Conservation (phyloP, 2,329 filamentous ascomycete species). For the Trichoderma atroviride region DNA sequence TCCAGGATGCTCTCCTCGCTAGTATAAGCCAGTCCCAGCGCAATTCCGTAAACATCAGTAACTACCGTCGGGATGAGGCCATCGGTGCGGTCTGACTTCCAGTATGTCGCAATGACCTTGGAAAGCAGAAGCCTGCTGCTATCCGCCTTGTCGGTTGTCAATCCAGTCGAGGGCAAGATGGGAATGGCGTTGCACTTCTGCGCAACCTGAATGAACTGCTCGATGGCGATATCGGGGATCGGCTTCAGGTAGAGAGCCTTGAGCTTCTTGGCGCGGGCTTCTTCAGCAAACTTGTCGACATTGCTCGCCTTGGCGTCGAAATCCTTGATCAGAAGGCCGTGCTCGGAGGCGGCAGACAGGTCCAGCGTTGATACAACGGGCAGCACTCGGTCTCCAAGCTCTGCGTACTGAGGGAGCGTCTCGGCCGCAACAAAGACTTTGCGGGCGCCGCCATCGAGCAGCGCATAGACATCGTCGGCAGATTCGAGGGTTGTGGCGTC, state of each 20-base stretch:
- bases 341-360: conserved; percentile 49
- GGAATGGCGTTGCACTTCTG: conserved; percentile 64
- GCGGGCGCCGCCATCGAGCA: conserved; percentile 82
- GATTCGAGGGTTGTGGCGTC: conserved; percentile 72
- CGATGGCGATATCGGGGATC: conserved; percentile 48
- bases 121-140: conserved; percentile 60
- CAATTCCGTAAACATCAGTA: conserved; percentile 81
- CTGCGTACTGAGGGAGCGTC: conserved; percentile 62
- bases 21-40: conserved; percentile 91
- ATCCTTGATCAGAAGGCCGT: conserved; percentile 56
- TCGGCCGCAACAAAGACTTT: conserved; percentile 79
- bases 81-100: conserved; percentile 80
- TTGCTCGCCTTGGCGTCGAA: conserved; percentile 51
- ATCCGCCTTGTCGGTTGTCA: conserved; percentile 70
- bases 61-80: conserved; percentile 88
- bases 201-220: conserved; percentile 51
- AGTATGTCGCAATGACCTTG: conserved; percentile 72
- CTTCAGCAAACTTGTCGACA: conserved; percentile 48
- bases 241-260: conserved; percentile 56
- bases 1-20: conserved; percentile 87
- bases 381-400: conserved; percentile 60
- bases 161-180: conserved; percentile 68
- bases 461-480: conserved; percentile 71
- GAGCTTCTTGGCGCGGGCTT: conserved; percentile 50
- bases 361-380: conserved; percentile 53